A percentile compares a stretch with the other conserved stretches of the same genome.
phyloP scores from a whole-genome alignment of 371 early-diverging fungal genomes.

The Zancudomyces culisetae region DNA sequence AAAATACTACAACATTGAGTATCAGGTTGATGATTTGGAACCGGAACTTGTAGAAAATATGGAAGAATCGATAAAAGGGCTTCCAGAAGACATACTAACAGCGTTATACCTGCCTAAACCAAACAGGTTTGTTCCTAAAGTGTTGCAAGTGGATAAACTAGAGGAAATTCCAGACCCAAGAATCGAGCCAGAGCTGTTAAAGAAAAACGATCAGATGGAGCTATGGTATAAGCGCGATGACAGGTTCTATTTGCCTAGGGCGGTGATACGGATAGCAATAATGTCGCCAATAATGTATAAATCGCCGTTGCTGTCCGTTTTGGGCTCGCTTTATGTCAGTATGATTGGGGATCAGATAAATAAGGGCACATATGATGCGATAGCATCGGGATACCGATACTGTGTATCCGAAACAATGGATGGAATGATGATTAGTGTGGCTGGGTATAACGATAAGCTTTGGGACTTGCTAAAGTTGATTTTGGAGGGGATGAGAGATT shows the following conservation, averaged over 20 bases:
- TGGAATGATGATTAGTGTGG: conserved; percentile 43
- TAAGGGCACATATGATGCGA: conserved; percentile 73
- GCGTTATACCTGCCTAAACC: conserved; percentile 48
- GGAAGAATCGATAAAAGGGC: conserved; percentile 12
- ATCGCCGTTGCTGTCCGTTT: conserved; percentile 33
- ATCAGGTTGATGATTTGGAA: conserved; percentile 43
- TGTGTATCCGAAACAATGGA: conserved; percentile 42
- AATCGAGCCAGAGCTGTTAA: conserved; percentile 38
- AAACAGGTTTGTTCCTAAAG: conserved; percentile 70
- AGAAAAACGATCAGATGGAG: conserved; percentile 21
- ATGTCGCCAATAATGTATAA: conserved; percentile 41
- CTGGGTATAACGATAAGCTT: conserved; percentile 76
- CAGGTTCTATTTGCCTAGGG: conserved; percentile 36
- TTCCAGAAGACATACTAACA: conserved; percentile 14
- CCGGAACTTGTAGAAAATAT: conserved; percentile 30
- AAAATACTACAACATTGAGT: conserved; percentile 68
- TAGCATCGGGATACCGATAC: conserved; percentile 63
- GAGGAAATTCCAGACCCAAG: conserved; percentile 20
- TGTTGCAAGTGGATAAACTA: conserved; percentile 20
- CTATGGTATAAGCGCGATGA: conserved; percentile 91
- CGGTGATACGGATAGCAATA: conserved; percentile 14
- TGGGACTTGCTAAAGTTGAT: conserved; percentile 46
- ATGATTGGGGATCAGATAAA: conserved; percentile 60
- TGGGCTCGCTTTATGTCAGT: conserved; percentile 46
- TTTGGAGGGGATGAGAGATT: conserved; percentile 39